Percentiles rank a stretch among this genome's conserved stretches.
Evolutionary conservation across 1,284 basidiomycete species (phyloP).

Genomic region (Sanghuangporus weigelae): DNA sequence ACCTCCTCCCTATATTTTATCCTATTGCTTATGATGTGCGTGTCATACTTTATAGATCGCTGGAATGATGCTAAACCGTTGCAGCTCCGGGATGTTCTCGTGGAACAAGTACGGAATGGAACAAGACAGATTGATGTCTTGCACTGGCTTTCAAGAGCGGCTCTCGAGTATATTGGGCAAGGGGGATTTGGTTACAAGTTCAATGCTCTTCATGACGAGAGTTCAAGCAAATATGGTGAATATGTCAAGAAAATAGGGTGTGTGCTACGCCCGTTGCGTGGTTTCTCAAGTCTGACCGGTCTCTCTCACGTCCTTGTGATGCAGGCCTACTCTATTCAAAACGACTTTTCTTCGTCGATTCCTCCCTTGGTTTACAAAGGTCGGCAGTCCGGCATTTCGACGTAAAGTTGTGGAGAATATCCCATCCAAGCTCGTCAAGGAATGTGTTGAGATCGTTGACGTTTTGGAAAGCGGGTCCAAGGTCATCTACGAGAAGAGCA

Average conservation of each 20-base stretch:
- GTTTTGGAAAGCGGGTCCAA: conserved; percentile 16
- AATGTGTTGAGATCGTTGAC: conserved; percentile 30
- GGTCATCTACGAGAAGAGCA: conserved; percentile 17
- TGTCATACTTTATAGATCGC: conserved; percentile 1
- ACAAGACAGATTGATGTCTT: conserved; percentile 34
- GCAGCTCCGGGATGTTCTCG: conserved; percentile 26
- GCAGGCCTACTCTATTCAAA: conserved; percentile 4
- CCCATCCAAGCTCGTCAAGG: conserved; percentile 16
- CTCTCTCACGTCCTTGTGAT: not conserved
- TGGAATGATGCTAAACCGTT: conserved; percentile 21
- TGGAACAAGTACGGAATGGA: conserved; percentile 14
- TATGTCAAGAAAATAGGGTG: conserved; percentile 28
- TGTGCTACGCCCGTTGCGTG: not conserved
- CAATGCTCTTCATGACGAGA: conserved; percentile 24
- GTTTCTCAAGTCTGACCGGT: not conserved
- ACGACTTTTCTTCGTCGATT: conserved; percentile 3
- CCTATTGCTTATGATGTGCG: conserved; percentile 26
- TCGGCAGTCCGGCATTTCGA: conserved; percentile 17
- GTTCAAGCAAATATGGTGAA: conserved; percentile 26
- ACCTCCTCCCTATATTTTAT: conserved; percentile 24
- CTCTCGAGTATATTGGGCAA: conserved; percentile 32
- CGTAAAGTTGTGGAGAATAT: conserved; percentile 9
- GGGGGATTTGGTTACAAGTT: conserved; percentile 24
- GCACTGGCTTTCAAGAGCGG: conserved; percentile 35
- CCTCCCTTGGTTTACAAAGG: conserved; percentile 3